Conservation (phyloP, 2,329 filamentous ascomycete species). For the Biscogniauxia marginata region DNA sequence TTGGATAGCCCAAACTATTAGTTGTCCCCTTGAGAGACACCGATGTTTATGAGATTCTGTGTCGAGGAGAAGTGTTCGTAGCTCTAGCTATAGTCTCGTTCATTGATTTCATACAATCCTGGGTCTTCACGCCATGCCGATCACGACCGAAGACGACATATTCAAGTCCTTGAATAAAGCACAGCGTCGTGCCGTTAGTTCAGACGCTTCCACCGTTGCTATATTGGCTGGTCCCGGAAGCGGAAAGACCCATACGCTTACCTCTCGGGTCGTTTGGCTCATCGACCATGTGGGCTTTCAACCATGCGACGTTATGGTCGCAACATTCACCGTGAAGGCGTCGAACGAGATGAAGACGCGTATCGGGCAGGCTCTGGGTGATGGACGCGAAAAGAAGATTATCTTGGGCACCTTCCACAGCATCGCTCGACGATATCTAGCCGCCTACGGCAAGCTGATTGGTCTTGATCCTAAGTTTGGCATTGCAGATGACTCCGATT, state of each 20-base stretch:
- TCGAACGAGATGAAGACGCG: constrained; percentile 90
- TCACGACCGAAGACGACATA: constrained; percentile 30
- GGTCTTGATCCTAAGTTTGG: constrained; percentile 81
- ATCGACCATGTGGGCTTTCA: constrained; percentile 68
- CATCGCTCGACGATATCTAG: constrained; percentile 80
- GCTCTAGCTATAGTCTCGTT: not conserved
- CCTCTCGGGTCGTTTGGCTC: constrained; percentile 87
- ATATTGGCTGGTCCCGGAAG: constrained; percentile 68
- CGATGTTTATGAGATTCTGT: not conserved
- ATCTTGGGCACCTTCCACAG: constrained; percentile 94
- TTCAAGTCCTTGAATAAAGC: constrained; percentile 53
- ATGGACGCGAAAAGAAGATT: constrained; percentile 70
- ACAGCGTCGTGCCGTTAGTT: constrained; percentile 56
- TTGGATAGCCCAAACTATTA: not conserved
- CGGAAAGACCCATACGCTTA: constrained; percentile 94
- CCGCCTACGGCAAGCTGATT: constrained; percentile 80
- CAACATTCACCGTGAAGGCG: constrained; percentile 96
- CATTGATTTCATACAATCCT: not conserved
- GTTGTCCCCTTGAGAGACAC: no score
- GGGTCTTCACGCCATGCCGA: constrained; percentile 19
- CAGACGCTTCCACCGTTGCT: constrained; percentile 54
- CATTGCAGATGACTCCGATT: constrained; percentile 85
- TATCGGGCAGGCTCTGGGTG: constrained; percentile 77
- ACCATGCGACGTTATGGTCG: constrained; percentile 88
- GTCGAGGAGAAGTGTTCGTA: not conserved